Conservation (phyloP, 805 yeast species). For the Tetrapisispora arboricola region DNA sequence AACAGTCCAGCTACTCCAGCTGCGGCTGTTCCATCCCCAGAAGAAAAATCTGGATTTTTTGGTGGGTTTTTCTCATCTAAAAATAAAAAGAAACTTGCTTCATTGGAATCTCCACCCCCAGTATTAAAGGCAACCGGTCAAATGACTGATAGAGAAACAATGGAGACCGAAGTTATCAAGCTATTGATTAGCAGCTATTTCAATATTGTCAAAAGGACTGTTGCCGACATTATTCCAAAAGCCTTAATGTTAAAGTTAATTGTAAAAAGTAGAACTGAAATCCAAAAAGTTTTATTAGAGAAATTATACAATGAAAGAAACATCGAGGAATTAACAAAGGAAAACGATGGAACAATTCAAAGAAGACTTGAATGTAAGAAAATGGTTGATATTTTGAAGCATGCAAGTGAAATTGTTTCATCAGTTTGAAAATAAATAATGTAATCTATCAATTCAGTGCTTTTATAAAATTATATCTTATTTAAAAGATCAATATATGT, state of each 20-base stretch:
- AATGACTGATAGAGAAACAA: conserved; percentile 88
- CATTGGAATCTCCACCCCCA: conserved; percentile 96
- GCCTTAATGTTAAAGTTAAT: conserved; percentile 90
- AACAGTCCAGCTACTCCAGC: conserved; percentile 26
- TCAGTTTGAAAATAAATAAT: conserved; percentile 21
- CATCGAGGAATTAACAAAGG: conserved; percentile 71
- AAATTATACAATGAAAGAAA: conserved; percentile 65
- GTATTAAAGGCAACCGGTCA: conserved; percentile 84
- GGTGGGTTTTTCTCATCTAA: conserved; percentile 91
- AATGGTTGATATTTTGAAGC: conserved; percentile 86
- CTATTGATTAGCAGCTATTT: conserved; percentile 83
- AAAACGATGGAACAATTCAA: conserved; percentile 84
- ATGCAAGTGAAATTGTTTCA: conserved; percentile 82
- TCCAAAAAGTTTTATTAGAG: conserved; percentile 83
- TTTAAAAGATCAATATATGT: no score
- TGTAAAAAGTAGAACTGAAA: conserved; percentile 70
- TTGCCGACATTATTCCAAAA: conserved; percentile 90
- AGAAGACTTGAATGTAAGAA: conserved; percentile 89
- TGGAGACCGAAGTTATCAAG: conserved; percentile 96
- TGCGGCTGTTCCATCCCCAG: conserved; percentile 23
- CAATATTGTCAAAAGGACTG: conserved; percentile 84
- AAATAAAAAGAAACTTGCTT: conserved; percentile 86
- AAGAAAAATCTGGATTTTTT: conserved; percentile 68
- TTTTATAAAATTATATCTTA: no score
- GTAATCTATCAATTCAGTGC: background rate